Base-by-base conservation (phyloP, 805 yeast species). In the Hanseniaspora nectarophila region DNA sequence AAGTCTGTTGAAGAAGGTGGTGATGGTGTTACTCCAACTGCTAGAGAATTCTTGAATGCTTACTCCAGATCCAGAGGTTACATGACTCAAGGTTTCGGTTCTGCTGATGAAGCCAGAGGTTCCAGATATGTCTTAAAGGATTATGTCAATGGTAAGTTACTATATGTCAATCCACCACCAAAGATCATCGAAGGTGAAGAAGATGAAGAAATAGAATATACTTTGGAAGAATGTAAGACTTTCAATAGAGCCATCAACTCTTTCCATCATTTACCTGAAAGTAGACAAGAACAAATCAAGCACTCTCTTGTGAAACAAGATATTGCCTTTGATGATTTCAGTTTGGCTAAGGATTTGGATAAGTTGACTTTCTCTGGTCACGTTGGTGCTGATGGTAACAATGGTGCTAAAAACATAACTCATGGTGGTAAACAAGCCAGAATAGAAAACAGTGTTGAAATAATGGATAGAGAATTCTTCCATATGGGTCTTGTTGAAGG, bases 51-150 rank as follows among this genome's bases (percentile, higher is more conserved):
- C 37, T 73, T 92, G 54, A 84, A 79, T 45, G 94, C 97, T 0
- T 92, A 92, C 63, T 97, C 97, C 6, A 77, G 94, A 69, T 92
- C 97, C 3, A 79, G 98, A 69, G 98, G 99, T 60, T 92, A 79
- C 65, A 89, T 87, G 94, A 85, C 96, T 0, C 97, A 94, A 66
- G 95, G 95, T 63, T 89, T 85, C 63, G 97, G 97, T 63, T 79
- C 87, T 59, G 97, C 98, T 2, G 99, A 92, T 71, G 94, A 88
- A 65, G 80, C 95, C 40, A 77, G 98, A 67, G 95, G 98, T 13
- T 81, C 96, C 39, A 76, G 99, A 65, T 84, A 85, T 59, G 78
- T 92, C 51, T 74, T 92, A 64, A 92, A 92, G 67, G 99, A 92
- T 67, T 92, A 88, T 60, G 97, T 94, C 26, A 85, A 78, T 65